A percentile compares a stretch with the other conserved stretches of the same genome.
Evolutionary conservation across 73 alveolate genomes (phyloP).

Genomic region (Diophrys sp.): DNA sequence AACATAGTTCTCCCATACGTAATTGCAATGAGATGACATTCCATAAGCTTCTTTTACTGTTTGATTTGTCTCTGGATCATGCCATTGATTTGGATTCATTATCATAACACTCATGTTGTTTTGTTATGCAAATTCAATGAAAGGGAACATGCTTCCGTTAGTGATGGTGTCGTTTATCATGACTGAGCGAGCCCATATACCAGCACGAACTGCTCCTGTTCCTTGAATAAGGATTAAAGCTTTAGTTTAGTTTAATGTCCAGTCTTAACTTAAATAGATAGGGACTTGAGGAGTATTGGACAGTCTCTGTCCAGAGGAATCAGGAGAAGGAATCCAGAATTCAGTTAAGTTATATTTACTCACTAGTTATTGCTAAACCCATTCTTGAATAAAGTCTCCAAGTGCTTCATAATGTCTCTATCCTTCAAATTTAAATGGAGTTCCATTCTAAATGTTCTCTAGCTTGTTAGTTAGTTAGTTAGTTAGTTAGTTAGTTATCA

Average conservation of each 20-base stretch:
- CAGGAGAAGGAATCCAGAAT: constrained; percentile 33
- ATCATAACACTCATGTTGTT: constrained; percentile 62
- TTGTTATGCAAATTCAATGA: constrained; percentile 61
- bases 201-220: constrained; percentile 88
- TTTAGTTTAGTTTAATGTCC: constrained; percentile 4
- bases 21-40: constrained; percentile 73
- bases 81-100: constrained; percentile 82
- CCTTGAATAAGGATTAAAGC: constrained; percentile 70
- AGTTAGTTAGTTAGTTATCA: too few relatives aligned
- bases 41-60: constrained; percentile 37
- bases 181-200: constrained; percentile 89
- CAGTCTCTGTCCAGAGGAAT: constrained; percentile 13
- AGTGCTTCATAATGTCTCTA: constrained; percentile 24
- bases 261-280: constrained; percentile 26
- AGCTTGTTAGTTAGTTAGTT: too few relatives aligned
- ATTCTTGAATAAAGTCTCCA: constrained; percentile 18
- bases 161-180: constrained; percentile 78
- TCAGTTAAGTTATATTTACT: constrained; percentile 24
- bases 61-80: constrained; percentile 26
- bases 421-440: constrained; percentile 26
- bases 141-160: constrained; percentile 77
- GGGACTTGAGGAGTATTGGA: constrained; percentile 6
- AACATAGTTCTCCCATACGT: constrained; percentile 76
- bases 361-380: constrained; percentile 16
- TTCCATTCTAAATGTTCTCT: too few relatives aligned